Percentiles rank a stretch among this genome's conserved stretches.
Evolutionary conservation across 1,139 yeast species (phyloP).

Genomic region (Spathaspora sp.): DNA sequence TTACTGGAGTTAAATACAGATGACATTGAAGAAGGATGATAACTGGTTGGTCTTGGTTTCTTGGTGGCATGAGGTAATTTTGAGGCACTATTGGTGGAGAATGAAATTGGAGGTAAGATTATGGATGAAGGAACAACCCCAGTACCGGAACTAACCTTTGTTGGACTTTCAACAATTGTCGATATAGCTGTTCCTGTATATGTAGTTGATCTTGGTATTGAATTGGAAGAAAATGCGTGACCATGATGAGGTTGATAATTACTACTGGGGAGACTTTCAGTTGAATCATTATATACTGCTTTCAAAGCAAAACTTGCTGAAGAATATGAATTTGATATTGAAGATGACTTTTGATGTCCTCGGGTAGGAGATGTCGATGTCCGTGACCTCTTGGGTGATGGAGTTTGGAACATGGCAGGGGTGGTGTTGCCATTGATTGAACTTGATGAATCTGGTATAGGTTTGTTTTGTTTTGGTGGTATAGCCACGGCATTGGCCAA

Average conservation of each 20-base stretch:
- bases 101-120: slow-evolving; percentile 7
- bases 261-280: slow-evolving; percentile 18
- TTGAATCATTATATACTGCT: slow-evolving; percentile 55
- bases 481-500: slow-evolving; percentile 47
- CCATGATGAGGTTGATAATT: slow-evolving; percentile 6
- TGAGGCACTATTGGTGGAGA: slow-evolving; percentile 14
- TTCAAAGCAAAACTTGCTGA: slow-evolving; percentile 66
- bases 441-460: slow-evolving; percentile 5
- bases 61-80: slow-evolving; percentile 46
- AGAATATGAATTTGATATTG: slow-evolving; percentile 33
- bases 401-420: slow-evolving; percentile 11
- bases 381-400: slow-evolving; percentile 16
- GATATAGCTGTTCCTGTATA: slow-evolving; percentile 42
- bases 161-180: slow-evolving; percentile 50
- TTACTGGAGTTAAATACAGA: slow-evolving; percentile 22
- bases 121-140: neutral
- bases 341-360: slow-evolving; percentile 38
- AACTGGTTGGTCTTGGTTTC: slow-evolving; percentile 79
- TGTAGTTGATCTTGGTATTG: slow-evolving; percentile 40
- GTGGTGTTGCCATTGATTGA: neutral
- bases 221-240: slow-evolving; percentile 17
- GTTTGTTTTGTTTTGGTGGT: slow-evolving; percentile 13
- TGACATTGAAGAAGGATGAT: slow-evolving; percentile 61
- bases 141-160: slow-evolving; percentile 14
- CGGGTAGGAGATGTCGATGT: slow-evolving; percentile 19